phyloP scores from a whole-genome alignment of 2,329 filamentous ascomycete genomes.

The Paraconiothyrium brasiliense region DNA sequence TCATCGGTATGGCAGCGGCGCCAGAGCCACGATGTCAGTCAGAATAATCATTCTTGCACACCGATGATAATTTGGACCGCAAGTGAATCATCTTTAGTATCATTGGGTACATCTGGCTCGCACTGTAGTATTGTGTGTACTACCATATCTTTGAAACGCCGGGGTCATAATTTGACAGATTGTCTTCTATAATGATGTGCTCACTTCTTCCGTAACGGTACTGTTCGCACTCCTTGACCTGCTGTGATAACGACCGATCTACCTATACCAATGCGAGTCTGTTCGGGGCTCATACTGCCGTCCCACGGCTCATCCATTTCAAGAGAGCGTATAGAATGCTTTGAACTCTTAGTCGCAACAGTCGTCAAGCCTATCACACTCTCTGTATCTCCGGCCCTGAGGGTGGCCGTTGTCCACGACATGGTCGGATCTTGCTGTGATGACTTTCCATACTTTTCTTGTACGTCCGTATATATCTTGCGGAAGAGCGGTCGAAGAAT shows the following conservation, averaged over 20 bases:
- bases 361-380: constrained; percentile 32
- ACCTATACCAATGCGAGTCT: constrained; percentile 16
- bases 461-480: constrained; percentile 33
- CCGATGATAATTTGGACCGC: no score
- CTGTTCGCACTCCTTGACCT: constrained; percentile 1
- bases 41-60: no score
- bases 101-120: no score
- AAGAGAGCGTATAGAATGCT: constrained; percentile 19
- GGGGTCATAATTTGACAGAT: no score
- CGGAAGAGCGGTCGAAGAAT: constrained; percentile 58
- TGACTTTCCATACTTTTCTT: constrained; percentile 26
- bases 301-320: constrained; percentile 32
- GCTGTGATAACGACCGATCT: constrained; percentile 10
- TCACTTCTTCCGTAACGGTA: constrained; percentile 10
- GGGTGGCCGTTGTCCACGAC: constrained; percentile 5
- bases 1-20: no score
- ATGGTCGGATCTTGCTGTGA: constrained; percentile 15
- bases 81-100: no score
- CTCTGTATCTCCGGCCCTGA: constrained; percentile 15
- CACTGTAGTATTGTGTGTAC: no score
- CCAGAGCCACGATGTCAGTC: no score
- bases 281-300: constrained; percentile 26
- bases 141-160: no score
- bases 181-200: neutral
- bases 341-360: constrained; percentile 17